Conservation (phyloP, 805 yeast genomes). For the Yarrowia osloensis region DNA sequence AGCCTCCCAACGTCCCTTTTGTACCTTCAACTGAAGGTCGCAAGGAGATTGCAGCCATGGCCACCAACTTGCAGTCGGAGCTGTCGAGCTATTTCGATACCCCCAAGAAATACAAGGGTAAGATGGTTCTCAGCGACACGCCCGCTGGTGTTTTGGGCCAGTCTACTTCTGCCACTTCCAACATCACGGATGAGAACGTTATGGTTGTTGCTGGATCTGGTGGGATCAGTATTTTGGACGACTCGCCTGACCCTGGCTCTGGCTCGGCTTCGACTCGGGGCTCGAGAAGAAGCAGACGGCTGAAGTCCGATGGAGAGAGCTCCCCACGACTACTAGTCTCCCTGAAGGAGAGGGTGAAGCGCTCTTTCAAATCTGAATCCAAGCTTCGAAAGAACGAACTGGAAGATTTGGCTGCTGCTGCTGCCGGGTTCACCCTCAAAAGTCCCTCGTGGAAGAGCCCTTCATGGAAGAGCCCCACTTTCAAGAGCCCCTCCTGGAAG, state of each 20-base stretch:
- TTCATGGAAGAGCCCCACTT: constrained; percentile 4
- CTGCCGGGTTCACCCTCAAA: neutral
- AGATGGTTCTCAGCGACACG: constrained; percentile 2
- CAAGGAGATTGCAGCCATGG: constrained; percentile 26
- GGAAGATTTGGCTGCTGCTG: neutral
- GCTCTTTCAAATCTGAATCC: constrained; percentile 15
- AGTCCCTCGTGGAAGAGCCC: constrained; percentile 16
- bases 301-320: constrained; percentile 2
- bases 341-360: constrained; percentile 2
- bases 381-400: constrained; percentile 11
- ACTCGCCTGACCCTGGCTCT: neutral
- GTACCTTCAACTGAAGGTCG: neutral
- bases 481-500: constrained; percentile 18
- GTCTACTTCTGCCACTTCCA: neutral
- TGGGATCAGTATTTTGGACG: neutral
- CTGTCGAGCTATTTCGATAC: constrained; percentile 10
- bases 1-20: neutral
- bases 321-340: neutral
- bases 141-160: neutral
- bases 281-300: neutral
- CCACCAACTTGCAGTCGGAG: constrained; percentile 9
- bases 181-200: neutral
- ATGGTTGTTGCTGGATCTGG: neutral
- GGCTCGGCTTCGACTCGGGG: neutral
- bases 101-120: constrained; percentile 4